phyloP scores from a whole-genome alignment of 2,329 filamentous ascomycete genomes.

The Hypoxylon rubiginosum region DNA sequence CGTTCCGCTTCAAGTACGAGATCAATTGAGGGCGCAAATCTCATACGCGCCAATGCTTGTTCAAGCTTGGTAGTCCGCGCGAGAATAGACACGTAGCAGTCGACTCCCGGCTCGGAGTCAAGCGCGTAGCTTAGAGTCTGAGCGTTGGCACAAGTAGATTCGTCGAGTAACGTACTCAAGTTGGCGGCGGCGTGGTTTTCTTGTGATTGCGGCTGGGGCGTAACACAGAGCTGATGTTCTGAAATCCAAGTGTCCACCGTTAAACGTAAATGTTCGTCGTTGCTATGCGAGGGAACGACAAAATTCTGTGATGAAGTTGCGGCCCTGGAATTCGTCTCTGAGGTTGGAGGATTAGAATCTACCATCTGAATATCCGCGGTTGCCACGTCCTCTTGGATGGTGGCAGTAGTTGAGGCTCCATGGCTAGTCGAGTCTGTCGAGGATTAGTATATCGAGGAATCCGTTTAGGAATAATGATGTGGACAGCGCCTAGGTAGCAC shows the following conservation, averaged over 20 bases:
- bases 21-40: conserved; percentile 23
- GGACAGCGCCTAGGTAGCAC: too few species aligned
- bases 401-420: background rate
- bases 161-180: background rate
- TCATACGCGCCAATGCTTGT: conserved; percentile 13
- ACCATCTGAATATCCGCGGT: too few species aligned
- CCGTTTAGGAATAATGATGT: too few species aligned
- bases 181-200: background rate
- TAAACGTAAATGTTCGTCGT: too few species aligned
- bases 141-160: background rate
- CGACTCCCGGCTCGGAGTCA: background rate
- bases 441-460: too few species aligned
- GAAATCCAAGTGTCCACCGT: background rate
- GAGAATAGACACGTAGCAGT: conserved; percentile 27
- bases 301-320: too few species aligned
- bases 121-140: background rate
- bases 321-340: background rate
- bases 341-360: background rate
- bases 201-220: background rate
- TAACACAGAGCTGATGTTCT: too few species aligned
- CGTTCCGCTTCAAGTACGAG: conserved; percentile 34
- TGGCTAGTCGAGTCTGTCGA: background rate
- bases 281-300: too few species aligned
- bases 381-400: too few species aligned
- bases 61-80: conserved; percentile 25